Conservation (phyloP, 73 alveolate species). For the Symbiodinium natans region DNA sequence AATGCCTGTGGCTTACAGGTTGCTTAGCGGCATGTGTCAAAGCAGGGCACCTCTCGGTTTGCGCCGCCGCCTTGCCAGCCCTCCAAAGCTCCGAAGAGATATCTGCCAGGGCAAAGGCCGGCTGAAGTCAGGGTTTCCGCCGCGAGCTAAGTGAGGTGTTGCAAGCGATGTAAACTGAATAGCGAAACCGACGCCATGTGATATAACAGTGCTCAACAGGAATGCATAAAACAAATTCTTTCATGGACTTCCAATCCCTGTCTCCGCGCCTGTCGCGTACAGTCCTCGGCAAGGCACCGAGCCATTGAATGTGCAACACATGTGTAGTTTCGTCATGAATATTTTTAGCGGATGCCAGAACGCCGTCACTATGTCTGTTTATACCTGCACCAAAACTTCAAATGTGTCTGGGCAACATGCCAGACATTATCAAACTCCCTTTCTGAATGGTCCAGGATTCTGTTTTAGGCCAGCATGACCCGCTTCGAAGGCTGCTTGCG, state of each 20-base stretch:
- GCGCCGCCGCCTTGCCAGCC: constrained; percentile 94
- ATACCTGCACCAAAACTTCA: background rate
- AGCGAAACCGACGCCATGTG: background rate
- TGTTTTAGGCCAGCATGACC: constrained; percentile 87
- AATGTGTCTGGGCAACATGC: background rate
- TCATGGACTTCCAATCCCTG: no score
- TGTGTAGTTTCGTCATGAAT: background rate
- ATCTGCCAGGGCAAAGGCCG: background rate
- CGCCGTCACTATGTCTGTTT: background rate
- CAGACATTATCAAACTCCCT: no score
- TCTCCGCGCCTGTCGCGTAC: constrained; percentile 48
- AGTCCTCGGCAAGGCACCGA: constrained; percentile 9
- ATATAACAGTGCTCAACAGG: background rate
- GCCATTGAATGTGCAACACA: background rate
- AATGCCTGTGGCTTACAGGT: background rate
- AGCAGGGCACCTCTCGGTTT: constrained; percentile 35
- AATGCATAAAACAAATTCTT: background rate
- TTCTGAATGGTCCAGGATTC: background rate
- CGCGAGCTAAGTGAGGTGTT: no score
- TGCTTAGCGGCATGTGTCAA: no score
- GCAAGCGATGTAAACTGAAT: no score
- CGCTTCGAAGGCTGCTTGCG: constrained; percentile 89
- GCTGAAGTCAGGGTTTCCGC: no score
- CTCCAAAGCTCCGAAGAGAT: constrained; percentile 63
- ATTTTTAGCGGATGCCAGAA: background rate